Evolutionary conservation across 2,329 filamentous ascomycete genomes (phyloP).

Genomic region (Pseudocercospora pini-densiflorae): DNA sequence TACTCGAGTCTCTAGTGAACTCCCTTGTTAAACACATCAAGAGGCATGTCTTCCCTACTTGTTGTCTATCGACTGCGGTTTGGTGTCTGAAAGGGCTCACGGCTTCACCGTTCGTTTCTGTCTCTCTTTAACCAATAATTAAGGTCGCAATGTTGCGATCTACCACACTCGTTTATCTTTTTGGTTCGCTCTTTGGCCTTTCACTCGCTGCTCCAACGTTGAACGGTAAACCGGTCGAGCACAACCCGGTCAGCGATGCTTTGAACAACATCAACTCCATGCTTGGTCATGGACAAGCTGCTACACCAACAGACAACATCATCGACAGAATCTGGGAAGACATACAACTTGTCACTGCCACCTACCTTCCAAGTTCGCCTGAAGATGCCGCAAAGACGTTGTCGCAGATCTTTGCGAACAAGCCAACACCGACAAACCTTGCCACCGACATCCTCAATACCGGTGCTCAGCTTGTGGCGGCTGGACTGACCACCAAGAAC

Average conservation of each 20-base stretch:
- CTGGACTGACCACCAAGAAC: conserved; percentile 38
- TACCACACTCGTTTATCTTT: conserved; percentile 4
- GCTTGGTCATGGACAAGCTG: neutral
- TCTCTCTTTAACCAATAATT: neutral
- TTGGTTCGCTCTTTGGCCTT: conserved; percentile 9
- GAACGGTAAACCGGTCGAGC: neutral
- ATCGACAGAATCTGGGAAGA: conserved; percentile 15
- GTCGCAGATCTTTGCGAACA: conserved; percentile 33
- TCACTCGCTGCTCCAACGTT: conserved; percentile 15
- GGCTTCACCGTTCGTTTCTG: neutral
- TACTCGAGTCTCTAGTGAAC: neutral
- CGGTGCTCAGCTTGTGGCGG: conserved; percentile 32
- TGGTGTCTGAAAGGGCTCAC: neutral
- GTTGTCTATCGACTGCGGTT: neutral
- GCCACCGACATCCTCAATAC: conserved; percentile 31
- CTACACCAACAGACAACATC: conserved; percentile 6
- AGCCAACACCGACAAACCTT: conserved; percentile 9
- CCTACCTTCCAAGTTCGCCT: conserved; percentile 5
- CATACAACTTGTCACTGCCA: conserved; percentile 17
- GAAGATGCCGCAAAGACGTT: conserved; percentile 8
- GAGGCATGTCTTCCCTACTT: neutral
- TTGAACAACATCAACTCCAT: neutral
- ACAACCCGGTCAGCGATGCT: conserved; percentile 12
- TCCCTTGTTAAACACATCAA: neutral
- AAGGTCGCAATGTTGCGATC: conserved; percentile 9